A percentile compares a stretch with the other conserved stretches of the same genome.
These are phyloP conservation scores for Caryopteris hybrid DNA, from an alignment of 305 asterid genomes.

Conservation along the genomic window DNA sequence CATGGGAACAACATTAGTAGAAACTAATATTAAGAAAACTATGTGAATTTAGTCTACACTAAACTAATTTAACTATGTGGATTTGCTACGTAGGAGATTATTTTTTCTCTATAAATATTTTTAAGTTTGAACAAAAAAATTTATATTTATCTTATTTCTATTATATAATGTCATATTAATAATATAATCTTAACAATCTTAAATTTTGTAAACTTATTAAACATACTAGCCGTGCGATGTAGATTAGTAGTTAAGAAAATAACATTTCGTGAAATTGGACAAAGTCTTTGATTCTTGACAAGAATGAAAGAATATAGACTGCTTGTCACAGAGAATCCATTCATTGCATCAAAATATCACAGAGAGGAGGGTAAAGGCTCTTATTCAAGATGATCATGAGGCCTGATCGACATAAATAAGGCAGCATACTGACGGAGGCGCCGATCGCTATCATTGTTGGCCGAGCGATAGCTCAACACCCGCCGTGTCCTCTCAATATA, in stretches of 20 bases:
- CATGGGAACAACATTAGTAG: no score
- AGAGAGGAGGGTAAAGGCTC: background rate
- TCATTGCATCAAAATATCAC: background rate
- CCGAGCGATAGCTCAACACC: constrained; percentile 13
- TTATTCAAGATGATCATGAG: constrained; percentile 95
- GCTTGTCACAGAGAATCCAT: background rate
- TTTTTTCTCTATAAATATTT: no score
- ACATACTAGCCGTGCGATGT: no score
- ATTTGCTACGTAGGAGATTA: no score
- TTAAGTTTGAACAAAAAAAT: no score
- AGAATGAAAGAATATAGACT: constrained; percentile 12
- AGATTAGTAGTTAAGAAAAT: background rate
- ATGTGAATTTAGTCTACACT: no score
- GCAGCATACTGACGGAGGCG: constrained; percentile 85
- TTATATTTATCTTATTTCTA: no score
- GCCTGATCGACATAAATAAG: constrained; percentile 80
- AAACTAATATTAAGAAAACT: no score
- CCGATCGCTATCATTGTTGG: constrained; percentile 39
- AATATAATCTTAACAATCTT: no score
- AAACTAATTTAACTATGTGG: no score
- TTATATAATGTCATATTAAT: no score
- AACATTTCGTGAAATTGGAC: background rate
- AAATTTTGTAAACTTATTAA: no score
- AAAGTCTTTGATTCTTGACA: background rate
- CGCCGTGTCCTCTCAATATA: constrained; percentile 47